Conservation (phyloP, 2,329 filamentous ascomycete genomes). For the Aspergillus flavus region DNA sequence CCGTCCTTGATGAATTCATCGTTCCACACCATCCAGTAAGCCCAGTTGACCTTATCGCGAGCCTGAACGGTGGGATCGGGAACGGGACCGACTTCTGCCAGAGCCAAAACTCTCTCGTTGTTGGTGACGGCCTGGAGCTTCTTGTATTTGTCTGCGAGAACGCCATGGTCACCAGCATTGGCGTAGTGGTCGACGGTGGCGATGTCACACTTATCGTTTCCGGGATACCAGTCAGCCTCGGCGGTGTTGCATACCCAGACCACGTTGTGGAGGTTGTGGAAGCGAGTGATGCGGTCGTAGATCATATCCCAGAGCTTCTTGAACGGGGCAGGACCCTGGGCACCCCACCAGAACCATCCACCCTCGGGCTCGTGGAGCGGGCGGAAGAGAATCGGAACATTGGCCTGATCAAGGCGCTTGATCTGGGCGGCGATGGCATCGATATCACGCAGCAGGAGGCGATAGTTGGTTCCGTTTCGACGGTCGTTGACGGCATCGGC, state of each 20-base stretch:
- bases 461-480: slow-evolving; percentile 10
- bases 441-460: slow-evolving; percentile 14
- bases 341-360: slow-evolving; percentile 6
- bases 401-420: slow-evolving; percentile 5
- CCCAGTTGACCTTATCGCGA: not conserved
- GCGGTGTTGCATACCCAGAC: slow-evolving; percentile 15
- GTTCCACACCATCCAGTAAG: slow-evolving; percentile 9
- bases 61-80: slow-evolving; percentile 3
- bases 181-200: slow-evolving; percentile 13
- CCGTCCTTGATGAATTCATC: slow-evolving; percentile 11
- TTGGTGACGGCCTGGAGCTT: slow-evolving; percentile 1
- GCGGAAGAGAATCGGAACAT: slow-evolving; percentile 11
- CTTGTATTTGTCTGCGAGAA: slow-evolving; percentile 7
- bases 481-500: not conserved
- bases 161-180: slow-evolving; percentile 8
- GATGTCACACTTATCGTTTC: slow-evolving; percentile 14
- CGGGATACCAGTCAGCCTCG: slow-evolving; percentile 11
- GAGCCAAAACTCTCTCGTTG: slow-evolving; percentile 4
- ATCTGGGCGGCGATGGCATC: slow-evolving; percentile 10
- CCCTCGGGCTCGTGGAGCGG: slow-evolving; percentile 7
- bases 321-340: slow-evolving; percentile 7
- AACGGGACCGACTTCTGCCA: slow-evolving; percentile 6
- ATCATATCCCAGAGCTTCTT: slow-evolving; percentile 12
- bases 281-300: slow-evolving; percentile 10
- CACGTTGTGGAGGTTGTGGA: slow-evolving; percentile 11